phyloP scores from a whole-genome alignment of 1,139 yeast genomes.

The Candida tetrigidarum region DNA sequence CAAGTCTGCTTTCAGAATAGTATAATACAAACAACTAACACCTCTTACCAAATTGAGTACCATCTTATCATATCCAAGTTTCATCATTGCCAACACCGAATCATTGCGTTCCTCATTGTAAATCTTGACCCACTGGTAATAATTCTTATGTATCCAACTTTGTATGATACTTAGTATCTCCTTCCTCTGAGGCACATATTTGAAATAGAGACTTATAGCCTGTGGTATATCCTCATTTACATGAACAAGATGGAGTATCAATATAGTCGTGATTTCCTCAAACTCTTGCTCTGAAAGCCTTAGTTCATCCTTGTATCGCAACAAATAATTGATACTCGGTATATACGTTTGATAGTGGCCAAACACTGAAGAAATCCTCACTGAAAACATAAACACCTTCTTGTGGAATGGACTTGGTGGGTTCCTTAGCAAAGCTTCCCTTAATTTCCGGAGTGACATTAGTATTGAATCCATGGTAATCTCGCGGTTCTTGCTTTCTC shows the following conservation, averaged over 20 bases:
- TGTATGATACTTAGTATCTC: slow-evolving; percentile 29
- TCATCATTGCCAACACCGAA: slow-evolving; percentile 41
- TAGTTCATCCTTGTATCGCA: slow-evolving; percentile 22
- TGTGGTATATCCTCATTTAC: slow-evolving; percentile 38
- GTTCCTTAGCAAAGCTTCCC: slow-evolving; percentile 55
- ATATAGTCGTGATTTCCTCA: slow-evolving; percentile 42
- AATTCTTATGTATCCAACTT: slow-evolving; percentile 45
- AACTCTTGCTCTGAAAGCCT: slow-evolving; percentile 27
- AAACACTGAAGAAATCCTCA: slow-evolving; percentile 47
- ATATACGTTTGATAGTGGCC: slow-evolving; percentile 62
- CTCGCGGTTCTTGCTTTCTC: background rate
- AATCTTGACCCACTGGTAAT: slow-evolving; percentile 42
- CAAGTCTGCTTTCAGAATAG: slow-evolving; percentile 25
- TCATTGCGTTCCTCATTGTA: slow-evolving; percentile 37
- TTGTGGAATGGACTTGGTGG: slow-evolving; percentile 44
- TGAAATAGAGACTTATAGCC: slow-evolving; percentile 37
- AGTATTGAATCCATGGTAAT: slow-evolving; percentile 31
- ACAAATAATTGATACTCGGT: slow-evolving; percentile 52
- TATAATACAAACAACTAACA: slow-evolving; percentile 43
- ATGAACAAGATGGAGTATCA: slow-evolving; percentile 53
- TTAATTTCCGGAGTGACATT: slow-evolving; percentile 43
- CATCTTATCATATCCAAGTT: slow-evolving; percentile 40
- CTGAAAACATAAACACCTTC: slow-evolving; percentile 53
- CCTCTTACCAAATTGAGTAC: slow-evolving; percentile 31
- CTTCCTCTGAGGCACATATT: slow-evolving; percentile 29